Evolutionary conservation across 495 filamentous ascomycete species (phyloP), one percentile per base, ranked within the genome.

Genomic region (Daldinia caldariorum): DNA sequence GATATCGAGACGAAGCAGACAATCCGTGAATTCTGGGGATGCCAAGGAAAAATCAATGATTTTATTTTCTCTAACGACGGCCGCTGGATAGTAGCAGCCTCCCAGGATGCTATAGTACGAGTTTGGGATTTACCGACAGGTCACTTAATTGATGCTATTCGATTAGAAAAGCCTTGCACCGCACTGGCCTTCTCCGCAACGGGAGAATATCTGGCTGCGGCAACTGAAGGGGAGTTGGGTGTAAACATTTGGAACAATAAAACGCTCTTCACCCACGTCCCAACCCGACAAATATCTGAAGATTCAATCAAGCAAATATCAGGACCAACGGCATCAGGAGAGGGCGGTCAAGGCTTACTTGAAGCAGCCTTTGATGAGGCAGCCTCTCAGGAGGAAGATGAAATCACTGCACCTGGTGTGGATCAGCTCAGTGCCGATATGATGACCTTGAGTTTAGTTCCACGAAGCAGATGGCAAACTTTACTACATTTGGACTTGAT

Each of bases 101-200:
- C 92, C 5, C 89, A 91, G 77, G 94, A 97, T 79, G 89, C 87
- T 12, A 80, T 91, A 45, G 81, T 99, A 38, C 87, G 95, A 53
- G 87, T 97, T 2, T 99, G 95, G 94, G 95, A 99, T 80, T 81
- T 99, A 29, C 94, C 95, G 10, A 98, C 95, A 0, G 92, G 93
- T 4, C 95, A 98, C 80, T 84, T 98, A 12, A 94, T 98, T 72
- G 95, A 98, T 76, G 90, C 91, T 4, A 90, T 98, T 77, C 87
- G 88, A 53, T 83, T 94, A 6, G 86, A 87, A 29, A 90, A 83
- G 45, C 88, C 89, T 26, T 95, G 93, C 75, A 94, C 89, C 3
- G 88, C 92, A 4, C 82, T 99, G 26, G 89, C 94, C 13, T 96
- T 97, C 82, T 94, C 95, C 0, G 85, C 85, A 2, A 97, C 92